phyloP scores from a whole-genome alignment of 1,284 basidiomycete genomes.

The Rhodotorula sp. region DNA sequence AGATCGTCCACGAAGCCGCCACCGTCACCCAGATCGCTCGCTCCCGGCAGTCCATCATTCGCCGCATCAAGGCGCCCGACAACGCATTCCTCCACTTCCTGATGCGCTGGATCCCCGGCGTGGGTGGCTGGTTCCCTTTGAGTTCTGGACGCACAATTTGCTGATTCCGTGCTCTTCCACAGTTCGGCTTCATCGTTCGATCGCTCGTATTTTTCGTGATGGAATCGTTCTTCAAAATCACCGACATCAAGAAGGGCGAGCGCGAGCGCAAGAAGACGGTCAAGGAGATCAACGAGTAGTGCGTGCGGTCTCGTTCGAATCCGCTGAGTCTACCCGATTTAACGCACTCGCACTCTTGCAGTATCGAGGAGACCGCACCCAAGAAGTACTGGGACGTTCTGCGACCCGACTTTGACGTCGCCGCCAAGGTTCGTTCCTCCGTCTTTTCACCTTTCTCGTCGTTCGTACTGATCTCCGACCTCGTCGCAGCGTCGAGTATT shows the following conservation, averaged over 20 bases:
- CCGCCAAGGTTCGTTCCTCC: slow-evolving; percentile 26
- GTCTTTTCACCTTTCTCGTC: background rate
- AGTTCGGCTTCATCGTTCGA: slow-evolving; percentile 34
- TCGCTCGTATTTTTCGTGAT: slow-evolving; percentile 25
- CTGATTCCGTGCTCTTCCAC: background rate
- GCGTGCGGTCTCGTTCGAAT: background rate
- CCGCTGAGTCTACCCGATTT: background rate
- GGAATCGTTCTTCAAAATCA: slow-evolving; percentile 25
- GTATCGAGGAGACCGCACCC: slow-evolving; percentile 27
- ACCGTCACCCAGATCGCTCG: slow-evolving; percentile 36
- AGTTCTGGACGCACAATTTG: background rate
- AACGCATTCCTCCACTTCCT: slow-evolving; percentile 17
- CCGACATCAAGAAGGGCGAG: slow-evolving; percentile 24
- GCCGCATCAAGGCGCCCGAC: slow-evolving; percentile 21
- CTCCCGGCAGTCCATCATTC: slow-evolving; percentile 32
- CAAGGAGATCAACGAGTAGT: slow-evolving; percentile 28
- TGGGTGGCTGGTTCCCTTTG: slow-evolving; percentile 1
- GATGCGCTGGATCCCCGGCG: slow-evolving; percentile 26
- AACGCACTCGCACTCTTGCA: background rate
- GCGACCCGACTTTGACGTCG: slow-evolving; percentile 37
- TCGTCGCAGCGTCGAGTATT: slow-evolving; percentile 31
- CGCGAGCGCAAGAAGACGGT: slow-evolving; percentile 10
- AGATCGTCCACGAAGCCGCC: slow-evolving; percentile 20
- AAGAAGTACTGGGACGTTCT: slow-evolving; percentile 36
- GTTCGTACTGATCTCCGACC: background rate